Base-by-base conservation (phyloP, 305 asterid genomes). In the Rubia tinctorum region DNA sequence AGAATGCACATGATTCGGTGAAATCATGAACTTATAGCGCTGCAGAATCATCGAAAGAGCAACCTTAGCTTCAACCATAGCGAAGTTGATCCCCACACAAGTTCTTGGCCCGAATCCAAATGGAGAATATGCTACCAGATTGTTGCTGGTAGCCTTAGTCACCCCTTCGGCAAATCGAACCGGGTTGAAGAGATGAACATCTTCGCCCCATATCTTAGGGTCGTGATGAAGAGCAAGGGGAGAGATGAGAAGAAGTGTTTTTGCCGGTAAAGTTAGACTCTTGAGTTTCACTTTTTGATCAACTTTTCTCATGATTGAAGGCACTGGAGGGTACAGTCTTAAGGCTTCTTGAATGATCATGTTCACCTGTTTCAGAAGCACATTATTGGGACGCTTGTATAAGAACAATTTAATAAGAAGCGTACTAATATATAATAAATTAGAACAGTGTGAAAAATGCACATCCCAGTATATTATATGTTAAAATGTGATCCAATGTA, bases 21-120 rank as follows among this genome's bases (percentile, higher is more conserved):
- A 88, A 67, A 87, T 70, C 20, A 53, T 66, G 40, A 86, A 72
- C 82, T 80, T 79, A 79, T 76, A 88, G 25, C 85, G 84, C 65
- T 87, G 90, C 75, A 90, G 72, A 74, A 90, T 84, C 91, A 88
- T 88, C 0, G 92, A 90, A 6, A 88, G 75, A 0, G 86, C 82
- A 72, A 90, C 73, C 83, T 90, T 90, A 39, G 88, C 83, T 82
- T 90, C 96, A 45, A 80, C 83, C 11, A 83, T 85, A 23, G 95
- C 81, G 73, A 90, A 87, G 76, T 88, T 88, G 66, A 84, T 68
- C 9, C 96, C 94, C 5, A 86, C 94, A 73, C 96, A 90, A 80
- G 90, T 86, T 34, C 90, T 76, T 55, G 86, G 84, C 43, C 94
- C 96, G 80, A 83, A 22, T 7, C 94, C 96, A 10, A 90, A 90